Conservation (phyloP, 192 early-diverging fungal genomes). For the Backusella mclennaniae region DNA sequence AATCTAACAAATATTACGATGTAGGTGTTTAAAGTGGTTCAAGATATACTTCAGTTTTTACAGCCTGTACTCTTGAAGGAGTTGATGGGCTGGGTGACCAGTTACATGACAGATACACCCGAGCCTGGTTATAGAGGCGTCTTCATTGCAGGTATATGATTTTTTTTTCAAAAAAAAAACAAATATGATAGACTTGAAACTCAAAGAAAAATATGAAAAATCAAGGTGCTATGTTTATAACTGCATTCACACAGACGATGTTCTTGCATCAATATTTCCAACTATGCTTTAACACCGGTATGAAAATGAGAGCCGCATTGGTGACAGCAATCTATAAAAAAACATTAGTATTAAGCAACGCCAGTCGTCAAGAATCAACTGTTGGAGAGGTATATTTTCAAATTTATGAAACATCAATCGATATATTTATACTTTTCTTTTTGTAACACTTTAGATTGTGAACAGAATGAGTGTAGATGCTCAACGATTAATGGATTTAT, state of each 20-base stretch:
- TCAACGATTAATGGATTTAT: constrained; percentile 59
- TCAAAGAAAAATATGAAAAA: neutral
- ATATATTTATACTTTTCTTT: neutral
- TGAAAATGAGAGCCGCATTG: constrained; percentile 68
- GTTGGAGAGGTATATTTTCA: constrained; percentile 67
- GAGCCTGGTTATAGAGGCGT: constrained; percentile 70
- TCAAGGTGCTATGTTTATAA: constrained; percentile 64
- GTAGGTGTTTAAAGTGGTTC: constrained; percentile 64
- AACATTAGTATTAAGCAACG: constrained; percentile 72
- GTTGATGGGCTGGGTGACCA: constrained; percentile 63
- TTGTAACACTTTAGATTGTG: constrained; percentile 38
- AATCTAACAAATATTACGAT: neutral
- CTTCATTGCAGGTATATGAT: constrained; percentile 58
- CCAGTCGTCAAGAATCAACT: constrained; percentile 77
- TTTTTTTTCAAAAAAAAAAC: neutral
- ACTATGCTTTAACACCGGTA: constrained; percentile 67
- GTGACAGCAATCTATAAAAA: constrained; percentile 84
- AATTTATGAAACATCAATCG: neutral
- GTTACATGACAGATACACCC: constrained; percentile 48
- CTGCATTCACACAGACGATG: constrained; percentile 72
- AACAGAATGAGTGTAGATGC: constrained; percentile 68
- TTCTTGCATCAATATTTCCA: constrained; percentile 90
- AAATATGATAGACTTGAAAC: neutral
- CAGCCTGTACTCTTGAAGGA: constrained; percentile 75
- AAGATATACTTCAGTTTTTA: constrained; percentile 72